Evolutionary conservation across 2,329 filamentous ascomycete species (phyloP).

Genomic region (Arthrobotrys musiformis): DNA sequence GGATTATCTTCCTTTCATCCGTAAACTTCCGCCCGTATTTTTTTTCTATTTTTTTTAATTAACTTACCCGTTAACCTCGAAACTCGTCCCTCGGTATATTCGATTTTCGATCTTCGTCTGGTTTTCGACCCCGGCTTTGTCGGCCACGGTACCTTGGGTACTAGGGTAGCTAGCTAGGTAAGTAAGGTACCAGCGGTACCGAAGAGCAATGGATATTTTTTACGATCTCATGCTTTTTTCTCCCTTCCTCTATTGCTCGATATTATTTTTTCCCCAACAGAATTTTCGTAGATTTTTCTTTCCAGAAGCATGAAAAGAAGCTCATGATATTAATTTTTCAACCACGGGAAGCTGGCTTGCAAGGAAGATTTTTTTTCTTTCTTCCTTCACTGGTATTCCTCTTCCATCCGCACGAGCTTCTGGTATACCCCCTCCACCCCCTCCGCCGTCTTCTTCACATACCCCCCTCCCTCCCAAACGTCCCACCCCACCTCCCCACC

Average conservation of each 20-base stretch:
- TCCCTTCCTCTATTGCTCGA: too few species aligned
- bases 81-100: constrained; percentile 17
- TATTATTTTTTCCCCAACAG: not conserved
- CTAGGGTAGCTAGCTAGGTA: not conserved
- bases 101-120: not conserved
- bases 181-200: not conserved
- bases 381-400: constrained; percentile 34
- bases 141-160: not conserved
- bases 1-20: not conserved
- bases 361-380: too few species aligned
- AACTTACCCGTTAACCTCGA: constrained; percentile 7
- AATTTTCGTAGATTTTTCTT: not conserved
- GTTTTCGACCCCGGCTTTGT: not conserved
- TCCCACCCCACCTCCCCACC: constrained; percentile 68
- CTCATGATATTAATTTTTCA: not conserved
- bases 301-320: constrained; percentile 5
- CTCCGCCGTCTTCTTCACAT: constrained; percentile 38
- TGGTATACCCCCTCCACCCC: constrained; percentile 55
- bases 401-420: constrained; percentile 57
- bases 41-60: not conserved
- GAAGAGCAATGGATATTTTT: not conserved
- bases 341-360: too few species aligned
- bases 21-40: not conserved
- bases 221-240: constrained; percentile 1
- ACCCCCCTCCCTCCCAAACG: constrained; percentile 46